Conservation (phyloP, 305 asterid genomes). For the Striga hermonthica region DNA sequence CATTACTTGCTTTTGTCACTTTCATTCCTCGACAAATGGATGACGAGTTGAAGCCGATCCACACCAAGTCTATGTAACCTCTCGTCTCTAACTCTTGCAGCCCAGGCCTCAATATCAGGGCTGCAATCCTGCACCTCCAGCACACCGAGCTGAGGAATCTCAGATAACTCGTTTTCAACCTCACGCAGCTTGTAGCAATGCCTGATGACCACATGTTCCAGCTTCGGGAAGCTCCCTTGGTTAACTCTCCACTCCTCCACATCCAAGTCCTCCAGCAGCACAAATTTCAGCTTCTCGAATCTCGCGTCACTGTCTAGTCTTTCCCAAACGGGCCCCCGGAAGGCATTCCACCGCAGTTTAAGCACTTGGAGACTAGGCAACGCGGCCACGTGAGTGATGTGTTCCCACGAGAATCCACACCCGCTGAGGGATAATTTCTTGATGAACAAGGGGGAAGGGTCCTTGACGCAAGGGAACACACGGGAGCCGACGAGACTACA, state of each 20-base stretch:
- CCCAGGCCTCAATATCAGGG: not conserved
- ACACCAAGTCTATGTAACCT: no score
- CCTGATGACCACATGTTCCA: not conserved
- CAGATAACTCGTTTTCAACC: not conserved
- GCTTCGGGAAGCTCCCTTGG: not conserved
- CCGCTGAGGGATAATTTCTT: slow-evolving; percentile 14
- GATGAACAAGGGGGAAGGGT: slow-evolving; percentile 10
- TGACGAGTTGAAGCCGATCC: no score
- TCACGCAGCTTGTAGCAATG: slow-evolving; percentile 17
- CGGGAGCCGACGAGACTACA: not conserved
- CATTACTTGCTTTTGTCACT: no score
- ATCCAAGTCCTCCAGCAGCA: slow-evolving; percentile 20
- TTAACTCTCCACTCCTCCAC: not conserved
- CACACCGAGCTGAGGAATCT: not conserved
- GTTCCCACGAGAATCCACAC: slow-evolving; percentile 23
- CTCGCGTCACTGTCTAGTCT: not conserved
- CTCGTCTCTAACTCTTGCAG: not conserved
- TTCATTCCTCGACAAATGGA: no score
- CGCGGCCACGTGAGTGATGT: not conserved
- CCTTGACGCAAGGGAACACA: not conserved
- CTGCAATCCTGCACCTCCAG: slow-evolving; percentile 2
- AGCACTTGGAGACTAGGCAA: slow-evolving; percentile 30
- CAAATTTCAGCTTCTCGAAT: not conserved
- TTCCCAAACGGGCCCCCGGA: not conserved
- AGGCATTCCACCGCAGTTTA: slow-evolving; percentile 21